Conservation (phyloP, 805 yeast species). For the Naumovozyma castellii region DNA sequence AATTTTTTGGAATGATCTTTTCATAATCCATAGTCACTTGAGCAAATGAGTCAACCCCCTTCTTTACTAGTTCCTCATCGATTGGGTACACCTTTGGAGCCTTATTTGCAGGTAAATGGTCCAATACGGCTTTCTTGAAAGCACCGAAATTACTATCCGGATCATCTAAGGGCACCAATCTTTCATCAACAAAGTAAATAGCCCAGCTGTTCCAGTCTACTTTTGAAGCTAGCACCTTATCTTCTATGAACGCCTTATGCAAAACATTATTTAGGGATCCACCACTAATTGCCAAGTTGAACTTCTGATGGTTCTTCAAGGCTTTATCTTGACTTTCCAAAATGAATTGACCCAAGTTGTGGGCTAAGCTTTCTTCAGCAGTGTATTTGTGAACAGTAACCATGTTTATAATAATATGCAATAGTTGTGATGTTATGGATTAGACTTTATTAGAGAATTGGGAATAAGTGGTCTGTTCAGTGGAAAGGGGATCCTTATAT, state of each 20-base stretch:
- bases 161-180: conserved; percentile 74
- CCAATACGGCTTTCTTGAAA: conserved; percentile 55
- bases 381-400: conserved; percentile 34
- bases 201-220: conserved; percentile 69
- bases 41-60: conserved; percentile 42
- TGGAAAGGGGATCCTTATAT: too few relatives aligned
- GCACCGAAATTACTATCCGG: conserved; percentile 81
- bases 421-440: too few relatives aligned
- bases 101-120: conserved; percentile 39
- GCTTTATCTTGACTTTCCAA: conserved; percentile 54
- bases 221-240: conserved; percentile 34
- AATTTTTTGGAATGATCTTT: conserved; percentile 39
- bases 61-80: conserved; percentile 50
- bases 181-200: conserved; percentile 82
- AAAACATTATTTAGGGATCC: conserved; percentile 76
- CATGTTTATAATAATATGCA: too few relatives aligned
- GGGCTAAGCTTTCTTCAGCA: conserved; percentile 52
- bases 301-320: conserved; percentile 34
- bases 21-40: conserved; percentile 59
- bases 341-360: conserved; percentile 54
- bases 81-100: conserved; percentile 47
- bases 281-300: conserved; percentile 79
- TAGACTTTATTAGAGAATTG: too few relatives aligned
- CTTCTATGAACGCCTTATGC: conserved; percentile 54
- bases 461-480: too few relatives aligned